Conservation (phyloP, 805 yeast species). For the Nadsonia fulvescens region DNA sequence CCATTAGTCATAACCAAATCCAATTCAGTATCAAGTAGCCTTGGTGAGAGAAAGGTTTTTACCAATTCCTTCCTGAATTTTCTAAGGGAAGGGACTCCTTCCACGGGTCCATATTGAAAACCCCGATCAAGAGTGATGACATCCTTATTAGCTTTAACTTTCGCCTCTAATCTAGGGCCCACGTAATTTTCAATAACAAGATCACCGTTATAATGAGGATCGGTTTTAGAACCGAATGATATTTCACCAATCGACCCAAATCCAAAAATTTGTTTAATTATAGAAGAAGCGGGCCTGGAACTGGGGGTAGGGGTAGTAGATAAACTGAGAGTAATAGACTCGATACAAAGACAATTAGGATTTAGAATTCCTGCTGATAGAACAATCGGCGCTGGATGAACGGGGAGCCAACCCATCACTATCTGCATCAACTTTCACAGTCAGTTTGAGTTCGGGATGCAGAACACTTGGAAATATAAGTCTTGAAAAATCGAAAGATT, state of each 20-base stretch:
- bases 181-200: constrained; percentile 3
- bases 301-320: constrained; percentile 2
- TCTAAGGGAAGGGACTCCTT: constrained; percentile 3
- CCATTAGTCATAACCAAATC: constrained; percentile 4
- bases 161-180: not conserved
- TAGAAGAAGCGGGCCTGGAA: constrained; percentile 3
- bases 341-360: constrained; percentile 3
- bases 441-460: no score
- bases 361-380: constrained; percentile 4
- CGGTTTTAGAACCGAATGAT: no score
- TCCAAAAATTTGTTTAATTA: no score
- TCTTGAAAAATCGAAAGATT: no score
- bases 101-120: constrained; percentile 5
- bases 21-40: constrained; percentile 4
- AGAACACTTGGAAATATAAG: constrained; percentile 3
- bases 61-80: constrained; percentile 3
- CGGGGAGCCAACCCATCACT: no score
- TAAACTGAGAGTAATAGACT: constrained; percentile 1
- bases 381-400: constrained; percentile 3
- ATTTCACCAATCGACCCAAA: no score
- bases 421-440: no score
- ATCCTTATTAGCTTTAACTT: constrained; percentile 1
- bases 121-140: constrained; percentile 3
- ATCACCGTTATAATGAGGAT: no score
- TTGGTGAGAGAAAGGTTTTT: constrained; percentile 3